Evolutionary conservation across 257 asterid genomes (phyloP).

Genomic region (Leonotis leonurus): DNA sequence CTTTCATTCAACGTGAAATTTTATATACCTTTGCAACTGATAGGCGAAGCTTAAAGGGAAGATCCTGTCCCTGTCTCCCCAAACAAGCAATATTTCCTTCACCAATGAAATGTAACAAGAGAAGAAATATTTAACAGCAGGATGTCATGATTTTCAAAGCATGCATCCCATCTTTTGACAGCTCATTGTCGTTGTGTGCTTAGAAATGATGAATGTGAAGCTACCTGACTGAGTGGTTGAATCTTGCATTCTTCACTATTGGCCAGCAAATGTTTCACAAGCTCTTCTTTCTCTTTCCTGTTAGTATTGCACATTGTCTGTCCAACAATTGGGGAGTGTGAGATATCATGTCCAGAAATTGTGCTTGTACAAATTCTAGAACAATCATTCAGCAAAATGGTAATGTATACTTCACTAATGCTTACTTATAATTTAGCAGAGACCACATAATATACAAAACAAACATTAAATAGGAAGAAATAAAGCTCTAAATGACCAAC

Average conservation of each 20-base stretch:
- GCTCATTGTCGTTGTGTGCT: neutral
- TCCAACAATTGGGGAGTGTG: slow-evolving; percentile 3
- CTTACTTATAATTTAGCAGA: neutral
- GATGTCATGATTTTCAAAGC: neutral
- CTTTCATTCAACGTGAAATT: neutral
- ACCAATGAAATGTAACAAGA: neutral
- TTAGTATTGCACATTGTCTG: slow-evolving; percentile 40
- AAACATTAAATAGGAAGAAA: neutral
- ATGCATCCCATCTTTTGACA: neutral
- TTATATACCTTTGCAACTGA: slow-evolving; percentile 42
- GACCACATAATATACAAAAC: neutral
- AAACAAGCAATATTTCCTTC: slow-evolving; percentile 57
- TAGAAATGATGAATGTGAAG: neutral
- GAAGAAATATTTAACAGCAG: neutral
- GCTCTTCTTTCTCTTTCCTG: slow-evolving; percentile 51
- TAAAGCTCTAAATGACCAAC: neutral
- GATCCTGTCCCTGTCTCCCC: slow-evolving; percentile 69
- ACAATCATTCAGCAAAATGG: neutral
- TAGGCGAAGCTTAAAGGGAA: slow-evolving; percentile 55
- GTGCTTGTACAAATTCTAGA: neutral
- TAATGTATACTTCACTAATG: neutral
- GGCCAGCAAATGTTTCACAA: slow-evolving; percentile 38
- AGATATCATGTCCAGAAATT: neutral
- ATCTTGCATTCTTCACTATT: slow-evolving; percentile 19
- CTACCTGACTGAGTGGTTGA: slow-evolving; percentile 40